Conservation (phyloP, 139 green algal species). For the Picochlorum sp. region DNA sequence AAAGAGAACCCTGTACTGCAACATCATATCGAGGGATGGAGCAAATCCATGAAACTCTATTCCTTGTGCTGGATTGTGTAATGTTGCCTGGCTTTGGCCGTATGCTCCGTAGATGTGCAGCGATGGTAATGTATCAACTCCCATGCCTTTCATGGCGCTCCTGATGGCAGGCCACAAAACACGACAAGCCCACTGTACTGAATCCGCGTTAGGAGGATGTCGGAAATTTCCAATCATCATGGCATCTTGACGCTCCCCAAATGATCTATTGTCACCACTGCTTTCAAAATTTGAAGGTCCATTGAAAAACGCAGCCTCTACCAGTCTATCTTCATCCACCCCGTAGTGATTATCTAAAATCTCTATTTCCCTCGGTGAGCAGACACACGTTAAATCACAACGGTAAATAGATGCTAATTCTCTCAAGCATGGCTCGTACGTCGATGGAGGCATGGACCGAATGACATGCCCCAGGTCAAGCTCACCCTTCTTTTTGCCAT, state of each 20-base stretch:
- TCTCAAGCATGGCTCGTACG: slow-evolving; percentile 18
- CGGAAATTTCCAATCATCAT: slow-evolving; percentile 54
- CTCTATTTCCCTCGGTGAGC: slow-evolving; percentile 38
- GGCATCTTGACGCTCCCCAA: slow-evolving; percentile 34
- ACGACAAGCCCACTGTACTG: slow-evolving; percentile 30
- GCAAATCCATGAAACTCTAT: slow-evolving; percentile 34
- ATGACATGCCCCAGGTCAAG: slow-evolving; percentile 5
- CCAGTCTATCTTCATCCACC: slow-evolving; percentile 33
- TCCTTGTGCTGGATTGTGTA: slow-evolving; percentile 30
- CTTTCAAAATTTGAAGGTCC: neutral
- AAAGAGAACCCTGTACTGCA: slow-evolving; percentile 37
- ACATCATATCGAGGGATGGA: slow-evolving; percentile 38
- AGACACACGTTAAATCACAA: slow-evolving; percentile 51
- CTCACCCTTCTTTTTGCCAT: neutral
- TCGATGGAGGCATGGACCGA: slow-evolving; percentile 24
- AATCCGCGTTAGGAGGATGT: slow-evolving; percentile 55
- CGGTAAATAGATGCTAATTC: slow-evolving; percentile 49
- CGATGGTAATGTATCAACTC: slow-evolving; percentile 9
- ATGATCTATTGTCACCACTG: neutral
- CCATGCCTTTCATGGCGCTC: slow-evolving; percentile 14
- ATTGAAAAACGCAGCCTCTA: slow-evolving; percentile 42
- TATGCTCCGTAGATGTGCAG: slow-evolving; percentile 54
- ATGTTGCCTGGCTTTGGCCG: slow-evolving; percentile 1
- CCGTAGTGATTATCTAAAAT: slow-evolving; percentile 33
- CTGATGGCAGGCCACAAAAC: slow-evolving; percentile 43